Conservation (phyloP, 2,329 filamentous ascomycete species). For the Verticillium dahliae region DNA sequence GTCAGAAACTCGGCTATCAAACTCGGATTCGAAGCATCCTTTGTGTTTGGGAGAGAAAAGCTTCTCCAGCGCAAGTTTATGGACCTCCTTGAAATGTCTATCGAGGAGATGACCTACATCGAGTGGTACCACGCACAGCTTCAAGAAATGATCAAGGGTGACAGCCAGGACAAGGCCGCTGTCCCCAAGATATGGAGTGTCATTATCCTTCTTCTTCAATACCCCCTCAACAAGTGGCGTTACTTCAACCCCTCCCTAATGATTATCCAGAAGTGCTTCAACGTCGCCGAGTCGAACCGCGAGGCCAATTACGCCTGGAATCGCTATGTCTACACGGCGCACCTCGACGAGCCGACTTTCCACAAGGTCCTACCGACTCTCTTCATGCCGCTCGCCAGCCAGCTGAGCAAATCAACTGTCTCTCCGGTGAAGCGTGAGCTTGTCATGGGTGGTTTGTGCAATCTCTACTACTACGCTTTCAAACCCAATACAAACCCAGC, state of each 20-base stretch:
- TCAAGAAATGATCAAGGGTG: slow-evolving; percentile 54
- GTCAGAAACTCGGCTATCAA: slow-evolving; percentile 68
- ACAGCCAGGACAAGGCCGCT: slow-evolving; percentile 38
- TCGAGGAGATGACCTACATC: slow-evolving; percentile 59
- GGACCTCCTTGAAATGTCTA: slow-evolving; percentile 52
- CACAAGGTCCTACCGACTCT: slow-evolving; percentile 45
- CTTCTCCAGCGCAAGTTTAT: slow-evolving; percentile 60
- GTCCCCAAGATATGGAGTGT: slow-evolving; percentile 90
- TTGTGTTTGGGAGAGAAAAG: slow-evolving; percentile 62
- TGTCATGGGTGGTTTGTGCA: slow-evolving; percentile 66
- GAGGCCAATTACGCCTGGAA: slow-evolving; percentile 82
- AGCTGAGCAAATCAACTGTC: slow-evolving; percentile 50
- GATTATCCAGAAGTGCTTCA: slow-evolving; percentile 78
- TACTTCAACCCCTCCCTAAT: slow-evolving; percentile 69
- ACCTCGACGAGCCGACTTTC: slow-evolving; percentile 54
- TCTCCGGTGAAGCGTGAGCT: slow-evolving; percentile 47
- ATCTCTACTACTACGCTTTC: slow-evolving; percentile 76
- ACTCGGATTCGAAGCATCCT: slow-evolving; percentile 65
- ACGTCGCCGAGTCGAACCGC: slow-evolving; percentile 65
- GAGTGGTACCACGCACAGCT: slow-evolving; percentile 64
- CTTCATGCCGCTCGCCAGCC: slow-evolving; percentile 60
- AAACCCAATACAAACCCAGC: slow-evolving; percentile 59
- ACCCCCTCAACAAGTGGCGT: slow-evolving; percentile 61
- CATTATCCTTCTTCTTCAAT: slow-evolving; percentile 70
- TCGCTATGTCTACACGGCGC: slow-evolving; percentile 69